Base-by-base conservation (phyloP, 1,284 basidiomycete genomes). In the Ceratobasidium sp. region DNA sequence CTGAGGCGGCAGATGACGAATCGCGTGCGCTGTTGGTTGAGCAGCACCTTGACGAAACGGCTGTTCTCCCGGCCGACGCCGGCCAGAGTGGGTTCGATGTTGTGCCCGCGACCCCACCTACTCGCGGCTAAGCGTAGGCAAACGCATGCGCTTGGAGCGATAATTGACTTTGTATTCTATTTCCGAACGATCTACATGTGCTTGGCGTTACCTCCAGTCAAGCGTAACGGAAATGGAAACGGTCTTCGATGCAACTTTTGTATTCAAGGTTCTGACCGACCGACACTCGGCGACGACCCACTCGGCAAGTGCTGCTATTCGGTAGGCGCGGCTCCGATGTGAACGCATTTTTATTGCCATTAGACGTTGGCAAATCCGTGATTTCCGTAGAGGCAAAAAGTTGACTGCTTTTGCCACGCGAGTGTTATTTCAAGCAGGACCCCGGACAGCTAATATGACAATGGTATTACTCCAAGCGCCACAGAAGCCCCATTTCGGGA, bases 11-110 rank as follows among this genome's bases (percentile, higher is more conserved):
- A 79, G 88, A 89, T 80, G 86, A 86, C 59, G 89, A 90, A 84
- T 66, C 84, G 87, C 78, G 86, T 87, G 79, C 80, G 68, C 77
- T 85, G 82, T 77, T 87, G 82, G 78, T 84, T 81, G 83, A 85
- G 77, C 81, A 84, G 61, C 81, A 81, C 59, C 83, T 93, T 76
- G 91, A 93, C 77, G 92, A 94, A 82, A 93, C 93, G 0, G 92
- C 93, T 29, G 85, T 84, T 17, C 85, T 94, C 32, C 93, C 93
- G n/a, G 89, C 88, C 11, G 91, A 81, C 66, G 57, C 80, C 37
- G 81, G 81, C 5, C 56, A 74, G 69, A 76, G 74, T 46, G 81
- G 81, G 15, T 81, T 79, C 61, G 81, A 81, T 56, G 81, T 81
- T n/a, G 78, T 80, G 8, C 81, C 81, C 22, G 78, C 77, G 17